Conservation (phyloP, 257 asterid genomes). For the Handroanthus guayacan region DNA sequence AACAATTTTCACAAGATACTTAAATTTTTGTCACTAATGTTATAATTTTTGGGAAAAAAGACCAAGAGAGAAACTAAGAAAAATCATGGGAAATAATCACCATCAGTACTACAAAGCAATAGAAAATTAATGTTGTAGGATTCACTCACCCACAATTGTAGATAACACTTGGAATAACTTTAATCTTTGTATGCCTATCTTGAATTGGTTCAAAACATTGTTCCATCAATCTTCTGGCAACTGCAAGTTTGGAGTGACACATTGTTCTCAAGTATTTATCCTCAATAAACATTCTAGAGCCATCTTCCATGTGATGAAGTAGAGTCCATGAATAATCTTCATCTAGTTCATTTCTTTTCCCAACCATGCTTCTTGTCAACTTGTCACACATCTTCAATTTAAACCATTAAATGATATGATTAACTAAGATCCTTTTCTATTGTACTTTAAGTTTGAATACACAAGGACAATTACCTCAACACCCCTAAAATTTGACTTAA, state of each 20-base stretch:
- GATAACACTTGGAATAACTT: constrained; percentile 53
- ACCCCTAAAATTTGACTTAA: no score
- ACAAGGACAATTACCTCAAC: no score
- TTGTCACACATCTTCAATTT: constrained; percentile 44
- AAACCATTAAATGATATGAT: not conserved
- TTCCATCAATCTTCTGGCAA: constrained; percentile 62
- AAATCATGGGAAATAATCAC: no score
- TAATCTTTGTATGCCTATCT: constrained; percentile 54
- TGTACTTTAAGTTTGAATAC: not conserved
- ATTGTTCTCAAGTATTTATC: constrained; percentile 46
- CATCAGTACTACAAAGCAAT: no score
- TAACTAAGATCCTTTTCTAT: not conserved
- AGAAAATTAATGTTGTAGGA: no score
- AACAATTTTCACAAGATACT: no score
- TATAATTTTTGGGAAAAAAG: not conserved
- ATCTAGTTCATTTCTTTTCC: constrained; percentile 44
- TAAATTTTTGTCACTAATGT: not conserved
- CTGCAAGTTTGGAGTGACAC: constrained; percentile 63
- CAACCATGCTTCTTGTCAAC: constrained; percentile 44
- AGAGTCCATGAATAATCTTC: constrained; percentile 61
- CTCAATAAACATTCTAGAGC: constrained; percentile 31
- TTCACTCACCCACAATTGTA: constrained; percentile 60
- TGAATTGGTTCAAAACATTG: constrained; percentile 56
- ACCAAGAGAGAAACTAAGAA: no score
- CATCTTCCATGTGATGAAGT: constrained; percentile 49